Evolutionary conservation across 306 rosid species (phyloP), one percentile per base, ranked within the genome.

Genomic region (Castanea crenata): DNA sequence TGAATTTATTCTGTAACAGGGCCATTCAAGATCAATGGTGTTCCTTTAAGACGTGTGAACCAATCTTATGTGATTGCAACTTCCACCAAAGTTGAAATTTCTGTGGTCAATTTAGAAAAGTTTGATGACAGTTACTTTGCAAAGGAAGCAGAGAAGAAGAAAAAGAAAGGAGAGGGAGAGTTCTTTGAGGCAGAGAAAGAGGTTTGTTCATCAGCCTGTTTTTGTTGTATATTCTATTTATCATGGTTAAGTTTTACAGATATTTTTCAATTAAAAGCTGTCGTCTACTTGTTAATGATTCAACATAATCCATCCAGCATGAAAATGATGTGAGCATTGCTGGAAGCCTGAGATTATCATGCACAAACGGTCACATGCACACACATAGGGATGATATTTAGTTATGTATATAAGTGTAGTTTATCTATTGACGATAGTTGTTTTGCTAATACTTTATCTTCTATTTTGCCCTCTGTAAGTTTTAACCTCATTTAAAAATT

Each of bases 21-120:
- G 38, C 85, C 88, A 21, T 85, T 81, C 74, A 85, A 74, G 58
- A 31, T 85, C 19, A 85, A 78, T 62, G 88, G 88, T 72, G 85
- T 85, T 69, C 83, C 88, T 1, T 71, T 81, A 73, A 85, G 85
- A 74, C 83, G 85, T 10, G 85, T 85, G 78, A 85, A 85, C 68
- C 88, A 85, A 51, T 41, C 85, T 18, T 85, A 81, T 56, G 78
- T 81, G 78, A 81, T 81, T 71, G 85, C 75, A 52, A 85, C 88
- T 62, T 81, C 83, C 65, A 81, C 85, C 65, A 81, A 81, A 85
- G 76, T 85, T 25, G 85, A 81, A 57, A 78, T 85, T 46, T 81
- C 76, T 49, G 85, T 73, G 18, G 83, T 85, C 31, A 73, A 76
- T 44, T 73, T 77, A 8, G 82, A 80, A 5, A 84, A 80, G 71